Evolutionary conservation across 192 early-diverging fungal species (phyloP), one percentile per base, ranked within the genome.

Genomic region (Cetraspora pellucida): DNA sequence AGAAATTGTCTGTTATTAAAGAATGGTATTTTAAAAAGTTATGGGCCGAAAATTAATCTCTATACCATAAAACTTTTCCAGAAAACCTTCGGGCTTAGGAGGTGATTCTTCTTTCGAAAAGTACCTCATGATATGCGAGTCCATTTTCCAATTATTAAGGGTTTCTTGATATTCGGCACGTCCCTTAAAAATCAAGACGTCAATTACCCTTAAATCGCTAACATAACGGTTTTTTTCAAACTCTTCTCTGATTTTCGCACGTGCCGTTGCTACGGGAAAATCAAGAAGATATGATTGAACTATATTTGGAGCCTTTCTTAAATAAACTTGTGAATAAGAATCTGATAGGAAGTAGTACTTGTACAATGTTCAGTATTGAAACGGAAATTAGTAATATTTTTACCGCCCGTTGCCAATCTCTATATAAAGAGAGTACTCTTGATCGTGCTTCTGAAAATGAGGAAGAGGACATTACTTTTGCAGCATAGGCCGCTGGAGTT

Each of bases 101-200:
- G 85, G 82, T 25, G 84, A 82, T 73, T 91, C 92, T 72, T 92
- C 91, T 63, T 92, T 87, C 73, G 85, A 85, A 89, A 96, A 96
- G 87, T 94, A 96, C 77, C 90, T 89, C 85, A 94, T 89, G 65
- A 96, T 86, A 61, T 97, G 95, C 63, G 91, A 91, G 75, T 88
- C 87, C 84, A 95, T 91, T 86, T 97, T 97, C 96, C 95, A 97
- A 37, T 91, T 88, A 74, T 97, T 95, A 83, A 94, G 81, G 8
- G 94, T 95, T 86, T 97, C 96, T 69, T 94, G 91, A 61, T 89
- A 90, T 76, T 97, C 96, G 78, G 90, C 87, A 58, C 89, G 88
- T 23, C 96, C 95, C 85, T 96, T 97, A 79, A 94, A 88, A 79
- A 95, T 78, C 68, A 97, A 85, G 61, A 96, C 85, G 77, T 97